Evolutionary conservation across 176 grass and related monocot species (phyloP), one percentile per base, ranked within the genome.

Genomic region (Oryza australiensis): DNA sequence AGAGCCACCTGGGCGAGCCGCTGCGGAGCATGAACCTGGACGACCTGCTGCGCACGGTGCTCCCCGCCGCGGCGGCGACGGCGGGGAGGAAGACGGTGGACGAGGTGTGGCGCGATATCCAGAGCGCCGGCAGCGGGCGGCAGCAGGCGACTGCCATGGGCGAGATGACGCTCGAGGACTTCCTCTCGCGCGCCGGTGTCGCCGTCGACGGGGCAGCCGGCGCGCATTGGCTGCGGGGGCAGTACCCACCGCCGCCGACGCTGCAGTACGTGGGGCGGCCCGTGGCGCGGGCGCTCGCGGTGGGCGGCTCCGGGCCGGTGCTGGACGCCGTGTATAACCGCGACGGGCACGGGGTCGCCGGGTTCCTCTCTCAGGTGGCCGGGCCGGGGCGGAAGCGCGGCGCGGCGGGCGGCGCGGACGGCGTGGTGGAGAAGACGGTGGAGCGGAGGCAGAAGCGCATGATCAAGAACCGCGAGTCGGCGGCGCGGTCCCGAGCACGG

Each of bases 401-500:
- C 59, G 68, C 79, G 5, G 55, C 66, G 63, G 48, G 15, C 42
- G 71, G 26, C 0, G 87, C 40, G 26, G 86, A 76, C 23, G 81
- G 74, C 12, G 88, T 88, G 38, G 81, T 46, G 18, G 93, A 93
- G 84, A 91, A 86, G 80, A 91, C 85, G 26, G 88, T 93, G 53
- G 95, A 95, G 88, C 92, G 95, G 80, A 76, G 90, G 76, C 92
- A 95, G 78, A 98, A 95, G 89, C 88, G 95, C 29, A 98, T 98
- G 95, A 98, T 98, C 77, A 98, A 98, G 83, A 98, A 98, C 40
- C 85, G 95, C 72, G 95, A 98, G 72, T 98, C 95, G 3, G 95
- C 95, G 42, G 95, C 95, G 35, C 77, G 95, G 81, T 98, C 95
- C 29, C 82, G 92, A 37, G 95, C 95, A 68, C 86, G 95, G 86